Percentiles rank a stretch among this genome's conserved stretches.
phyloP scores from a whole-genome alignment of 169 alveolate genomes.

The Cryptosporidium bovis region DNA sequence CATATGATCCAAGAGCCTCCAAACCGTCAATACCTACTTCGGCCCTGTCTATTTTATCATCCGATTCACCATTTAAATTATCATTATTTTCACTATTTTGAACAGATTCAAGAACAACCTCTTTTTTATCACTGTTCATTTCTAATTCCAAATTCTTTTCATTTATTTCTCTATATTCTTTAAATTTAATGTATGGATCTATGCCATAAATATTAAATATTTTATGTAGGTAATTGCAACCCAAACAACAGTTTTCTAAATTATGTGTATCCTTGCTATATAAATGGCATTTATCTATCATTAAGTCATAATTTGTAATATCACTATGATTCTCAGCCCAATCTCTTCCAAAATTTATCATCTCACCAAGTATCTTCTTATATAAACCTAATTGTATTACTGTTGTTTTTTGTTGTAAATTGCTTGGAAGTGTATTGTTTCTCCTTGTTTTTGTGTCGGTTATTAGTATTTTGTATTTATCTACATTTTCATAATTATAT shows the following conservation, averaged over 20 bases:
- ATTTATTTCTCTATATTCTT: neutral
- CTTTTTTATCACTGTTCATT: neutral
- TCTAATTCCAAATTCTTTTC: neutral
- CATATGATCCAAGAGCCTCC: neutral
- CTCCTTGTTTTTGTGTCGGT: conserved; percentile 70
- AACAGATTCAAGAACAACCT: neutral
- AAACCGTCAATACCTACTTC: conserved; percentile 9
- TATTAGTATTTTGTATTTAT: conserved; percentile 28
- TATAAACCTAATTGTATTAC: conserved; percentile 62
- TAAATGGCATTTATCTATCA: neutral
- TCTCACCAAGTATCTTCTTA: conserved; percentile 28
- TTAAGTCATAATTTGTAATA: neutral
- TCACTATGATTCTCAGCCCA: conserved; percentile 23
- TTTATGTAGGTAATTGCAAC: conserved; percentile 23
- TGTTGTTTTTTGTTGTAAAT: conserved; percentile 63
- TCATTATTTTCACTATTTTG: neutral
- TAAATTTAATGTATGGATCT: conserved; percentile 30
- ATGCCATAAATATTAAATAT: conserved; percentile 19
- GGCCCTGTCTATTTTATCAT: neutral
- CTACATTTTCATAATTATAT: conserved; percentile 10
- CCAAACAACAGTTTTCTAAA: conserved; percentile 44
- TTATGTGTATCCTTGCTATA: neutral
- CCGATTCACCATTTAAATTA: neutral
- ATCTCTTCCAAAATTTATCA: conserved; percentile 35
- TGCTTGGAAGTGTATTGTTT: conserved; percentile 53